Evolutionary conservation across 129 eudicot genomes (phyloP).

Genomic region (Artemisia annua): DNA sequence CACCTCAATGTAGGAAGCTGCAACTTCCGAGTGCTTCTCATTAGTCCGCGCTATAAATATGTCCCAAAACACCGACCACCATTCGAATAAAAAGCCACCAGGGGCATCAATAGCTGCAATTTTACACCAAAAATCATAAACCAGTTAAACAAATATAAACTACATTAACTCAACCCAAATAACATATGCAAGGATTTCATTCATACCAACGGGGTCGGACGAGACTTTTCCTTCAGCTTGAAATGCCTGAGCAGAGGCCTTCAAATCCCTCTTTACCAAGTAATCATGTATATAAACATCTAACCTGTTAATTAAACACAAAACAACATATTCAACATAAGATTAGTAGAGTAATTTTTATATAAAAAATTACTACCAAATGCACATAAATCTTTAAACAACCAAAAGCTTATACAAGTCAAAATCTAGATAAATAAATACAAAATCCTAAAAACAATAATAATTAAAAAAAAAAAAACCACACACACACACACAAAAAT

Average conservation of each 20-base stretch:
- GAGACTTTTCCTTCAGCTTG: constrained; percentile 98
- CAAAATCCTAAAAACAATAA: neutral
- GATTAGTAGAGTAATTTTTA: neutral
- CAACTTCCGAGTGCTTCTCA: constrained; percentile 96
- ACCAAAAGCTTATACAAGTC: neutral
- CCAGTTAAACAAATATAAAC: neutral
- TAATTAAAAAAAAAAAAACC: no score
- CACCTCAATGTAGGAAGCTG: constrained; percentile 99
- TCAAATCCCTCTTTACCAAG: constrained; percentile 88
- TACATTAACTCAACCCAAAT: neutral
- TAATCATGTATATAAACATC: constrained; percentile 97
- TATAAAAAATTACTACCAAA: neutral
- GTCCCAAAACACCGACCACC: constrained; percentile 99
- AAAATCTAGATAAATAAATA: neutral
- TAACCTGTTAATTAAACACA: constrained; percentile 54
- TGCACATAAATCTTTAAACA: constrained; percentile 13
- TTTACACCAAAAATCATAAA: neutral
- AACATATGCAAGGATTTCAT: neutral
- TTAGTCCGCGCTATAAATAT: constrained; percentile 94
- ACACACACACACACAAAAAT: no score
- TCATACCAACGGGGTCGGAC: constrained; percentile 97
- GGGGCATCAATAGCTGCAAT: constrained; percentile 95
- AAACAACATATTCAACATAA: neutral
- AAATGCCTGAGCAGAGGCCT: constrained; percentile 95
- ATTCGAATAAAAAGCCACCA: constrained; percentile 94